Evolutionary conservation across 192 early-diverging fungal species (phyloP).

Genomic region (Podochytrium sp.): DNA sequence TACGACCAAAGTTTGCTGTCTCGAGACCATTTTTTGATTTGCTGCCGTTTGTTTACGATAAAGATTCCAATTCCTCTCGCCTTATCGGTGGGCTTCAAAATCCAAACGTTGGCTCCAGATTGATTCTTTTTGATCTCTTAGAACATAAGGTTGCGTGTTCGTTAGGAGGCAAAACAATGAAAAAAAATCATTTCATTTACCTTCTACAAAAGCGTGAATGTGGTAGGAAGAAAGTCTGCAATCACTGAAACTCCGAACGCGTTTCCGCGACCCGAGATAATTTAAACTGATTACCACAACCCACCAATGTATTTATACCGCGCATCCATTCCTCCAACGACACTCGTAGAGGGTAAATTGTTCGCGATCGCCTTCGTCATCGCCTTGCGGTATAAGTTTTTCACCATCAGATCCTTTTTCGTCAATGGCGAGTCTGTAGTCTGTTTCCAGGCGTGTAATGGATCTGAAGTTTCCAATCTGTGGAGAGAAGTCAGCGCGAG

Average conservation of each 20-base stretch:
- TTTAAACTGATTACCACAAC: neutral
- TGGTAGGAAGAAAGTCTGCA: slow-evolving; percentile 57
- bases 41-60: slow-evolving; percentile 58
- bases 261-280: no score
- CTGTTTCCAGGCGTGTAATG: slow-evolving; percentile 58
- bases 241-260: no score
- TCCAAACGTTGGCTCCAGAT: slow-evolving; percentile 57
- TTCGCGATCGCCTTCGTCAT: slow-evolving; percentile 39
- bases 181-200: slow-evolving; percentile 6
- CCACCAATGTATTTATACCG: slow-evolving; percentile 37
- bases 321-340: slow-evolving; percentile 23
- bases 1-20: slow-evolving; percentile 61
- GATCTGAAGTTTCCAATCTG: slow-evolving; percentile 46
- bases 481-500: neutral
- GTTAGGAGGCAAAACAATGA: neutral
- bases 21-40: slow-evolving; percentile 65
- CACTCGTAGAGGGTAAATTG: slow-evolving; percentile 15
- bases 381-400: slow-evolving; percentile 60
- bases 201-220: slow-evolving; percentile 61
- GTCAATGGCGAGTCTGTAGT: slow-evolving; percentile 54
- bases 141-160: neutral
- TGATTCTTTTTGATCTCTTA: slow-evolving; percentile 56
- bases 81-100: slow-evolving; percentile 67
- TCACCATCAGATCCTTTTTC: slow-evolving; percentile 65
- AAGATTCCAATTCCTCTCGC: slow-evolving; percentile 64